A percentile compares a stretch with the other conserved stretches of the same genome.
Conservation (phyloP, 768 basidiomycete genomes). For the Boletus edulis region DNA sequence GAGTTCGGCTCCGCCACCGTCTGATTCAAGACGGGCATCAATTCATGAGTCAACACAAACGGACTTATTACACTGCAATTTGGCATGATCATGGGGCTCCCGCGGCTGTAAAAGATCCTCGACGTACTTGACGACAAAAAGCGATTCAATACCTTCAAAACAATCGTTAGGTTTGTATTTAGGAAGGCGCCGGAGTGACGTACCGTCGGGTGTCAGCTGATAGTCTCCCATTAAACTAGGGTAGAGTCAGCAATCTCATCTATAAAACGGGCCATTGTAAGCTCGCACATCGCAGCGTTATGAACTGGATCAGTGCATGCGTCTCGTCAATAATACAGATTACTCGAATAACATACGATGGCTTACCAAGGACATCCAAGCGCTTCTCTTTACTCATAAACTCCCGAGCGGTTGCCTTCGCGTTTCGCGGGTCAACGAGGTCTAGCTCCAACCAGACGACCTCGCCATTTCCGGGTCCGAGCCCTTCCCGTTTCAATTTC, state of each 20-base stretch:
- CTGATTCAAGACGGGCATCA: conserved; percentile 49
- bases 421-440: conserved; percentile 45
- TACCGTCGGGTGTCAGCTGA: conserved; percentile 29
- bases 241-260: conserved; percentile 7
- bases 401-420: conserved; percentile 47
- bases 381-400: conserved; percentile 49
- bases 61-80: conserved; percentile 48
- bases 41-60: conserved; percentile 49
- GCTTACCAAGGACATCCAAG: conserved; percentile 52
- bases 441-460: conserved; percentile 52
- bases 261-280: not conserved
- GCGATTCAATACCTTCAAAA: conserved; percentile 35
- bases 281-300: conserved; percentile 50
- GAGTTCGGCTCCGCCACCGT: conserved; percentile 47
- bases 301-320: conserved; percentile 39
- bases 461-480: conserved; percentile 44
- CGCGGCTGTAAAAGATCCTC: not conserved
- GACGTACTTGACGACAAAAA: conserved; percentile 46
- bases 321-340: not conserved
- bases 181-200: not conserved
- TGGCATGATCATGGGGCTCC: not conserved
- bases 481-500: conserved; percentile 41
- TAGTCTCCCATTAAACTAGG: conserved; percentile 21
- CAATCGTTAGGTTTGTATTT: not conserved
- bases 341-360: not conserved